Evolutionary conservation across 441 rosid genomes (phyloP).

Genomic region (Euphorbia schlechtendalii): DNA sequence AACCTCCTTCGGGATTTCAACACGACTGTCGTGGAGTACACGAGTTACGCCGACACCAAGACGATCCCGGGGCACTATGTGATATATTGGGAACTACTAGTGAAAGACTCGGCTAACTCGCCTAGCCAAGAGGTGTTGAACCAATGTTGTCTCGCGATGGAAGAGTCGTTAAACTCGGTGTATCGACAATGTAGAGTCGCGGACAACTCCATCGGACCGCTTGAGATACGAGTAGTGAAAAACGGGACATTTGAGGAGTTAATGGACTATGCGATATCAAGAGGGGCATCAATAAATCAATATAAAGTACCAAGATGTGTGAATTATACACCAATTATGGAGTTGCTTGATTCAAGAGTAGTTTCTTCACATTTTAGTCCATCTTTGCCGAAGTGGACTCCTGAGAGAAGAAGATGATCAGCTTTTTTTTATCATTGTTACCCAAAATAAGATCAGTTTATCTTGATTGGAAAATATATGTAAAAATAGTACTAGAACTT

Average conservation of each 20-base stretch:
- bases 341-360: constrained; percentile 74
- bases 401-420: constrained; percentile 41
- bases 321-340: constrained; percentile 75
- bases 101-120: constrained; percentile 39
- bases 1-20: constrained; percentile 36
- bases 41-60: constrained; percentile 71
- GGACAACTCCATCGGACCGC: constrained; percentile 71
- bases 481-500: neutral
- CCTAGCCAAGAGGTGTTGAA: constrained; percentile 36
- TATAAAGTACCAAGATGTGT: constrained; percentile 94
- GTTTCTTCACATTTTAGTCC: constrained; percentile 61
- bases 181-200: constrained; percentile 77
- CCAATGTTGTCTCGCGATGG: constrained; percentile 77
- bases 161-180: constrained; percentile 75
- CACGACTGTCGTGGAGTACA: constrained; percentile 81
- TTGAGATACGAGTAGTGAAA: constrained; percentile 72
- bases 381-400: constrained; percentile 65
- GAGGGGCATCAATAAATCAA: constrained; percentile 91
- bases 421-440: neutral
- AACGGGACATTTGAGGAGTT: constrained; percentile 89
- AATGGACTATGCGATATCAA: constrained; percentile 88
- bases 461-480: neutral
- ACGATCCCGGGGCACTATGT: constrained; percentile 89
- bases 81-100: constrained; percentile 66
- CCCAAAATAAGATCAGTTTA: neutral